A percentile compares a stretch with the other conserved stretches of the same genome.
Conservation (phyloP, 2,329 filamentous ascomycete genomes). For the Periglandula ipomoeae region DNA sequence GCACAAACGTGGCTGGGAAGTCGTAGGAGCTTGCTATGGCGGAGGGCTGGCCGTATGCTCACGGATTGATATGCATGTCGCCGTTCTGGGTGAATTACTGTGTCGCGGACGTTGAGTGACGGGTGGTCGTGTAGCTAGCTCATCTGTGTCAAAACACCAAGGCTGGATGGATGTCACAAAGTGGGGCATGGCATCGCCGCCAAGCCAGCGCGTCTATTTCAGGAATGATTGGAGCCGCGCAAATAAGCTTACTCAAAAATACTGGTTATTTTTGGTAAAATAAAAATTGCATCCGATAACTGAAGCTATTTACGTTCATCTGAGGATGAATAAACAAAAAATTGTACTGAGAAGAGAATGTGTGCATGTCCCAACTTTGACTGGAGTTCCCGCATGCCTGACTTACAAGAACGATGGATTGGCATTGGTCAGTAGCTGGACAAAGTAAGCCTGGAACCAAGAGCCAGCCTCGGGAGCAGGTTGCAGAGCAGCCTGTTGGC, state of each 20-base stretch:
- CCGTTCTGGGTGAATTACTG: too few species aligned
- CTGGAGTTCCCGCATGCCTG: neutral
- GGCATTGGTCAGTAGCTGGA: slow-evolving; percentile 45
- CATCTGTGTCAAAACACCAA: too few species aligned
- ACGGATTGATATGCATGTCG: neutral
- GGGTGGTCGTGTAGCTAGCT: too few species aligned
- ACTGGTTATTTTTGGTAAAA: neutral
- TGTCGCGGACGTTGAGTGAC: too few species aligned
- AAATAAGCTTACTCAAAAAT: too few species aligned
- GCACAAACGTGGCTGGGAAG: slow-evolving; percentile 29
- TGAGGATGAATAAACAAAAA: neutral
- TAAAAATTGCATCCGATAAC: neutral
- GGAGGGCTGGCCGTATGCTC: neutral
- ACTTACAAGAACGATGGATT: slow-evolving; percentile 37
- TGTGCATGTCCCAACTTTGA: too few species aligned
- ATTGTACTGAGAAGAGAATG: neutral
- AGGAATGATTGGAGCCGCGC: too few species aligned
- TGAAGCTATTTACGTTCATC: neutral
- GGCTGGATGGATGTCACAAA: too few species aligned
- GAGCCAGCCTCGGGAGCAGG: slow-evolving; percentile 61
- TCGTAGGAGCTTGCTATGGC: slow-evolving; percentile 2
- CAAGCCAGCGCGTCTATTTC: too few species aligned
- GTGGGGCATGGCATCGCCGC: too few species aligned
- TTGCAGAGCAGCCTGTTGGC: slow-evolving; percentile 41
- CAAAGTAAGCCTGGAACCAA: slow-evolving; percentile 58